phyloP scores from a whole-genome alignment of 441 rosid species.

The Metrosideros polymorpha region DNA sequence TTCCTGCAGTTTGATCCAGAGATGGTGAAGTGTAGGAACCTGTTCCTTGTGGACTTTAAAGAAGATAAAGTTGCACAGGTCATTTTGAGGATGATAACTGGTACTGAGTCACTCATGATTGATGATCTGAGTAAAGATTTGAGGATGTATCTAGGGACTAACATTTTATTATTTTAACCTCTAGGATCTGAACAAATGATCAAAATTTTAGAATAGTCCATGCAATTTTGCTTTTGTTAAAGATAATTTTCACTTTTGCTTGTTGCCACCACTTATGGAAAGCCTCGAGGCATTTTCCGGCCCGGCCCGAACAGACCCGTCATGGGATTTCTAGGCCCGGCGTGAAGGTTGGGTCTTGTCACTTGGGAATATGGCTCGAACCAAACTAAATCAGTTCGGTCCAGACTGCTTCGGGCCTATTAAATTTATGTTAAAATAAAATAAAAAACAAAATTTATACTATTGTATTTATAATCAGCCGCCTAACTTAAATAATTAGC shows the following conservation, averaged over 20 bases:
- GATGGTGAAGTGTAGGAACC: background rate
- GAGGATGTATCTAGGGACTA: too few species aligned
- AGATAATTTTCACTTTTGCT: too few species aligned
- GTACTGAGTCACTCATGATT: too few species aligned
- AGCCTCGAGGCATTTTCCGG: too few species aligned
- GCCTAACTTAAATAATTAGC: background rate
- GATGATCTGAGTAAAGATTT: too few species aligned
- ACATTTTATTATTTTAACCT: too few species aligned
- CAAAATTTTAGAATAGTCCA: too few species aligned
- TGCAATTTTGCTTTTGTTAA: too few species aligned
- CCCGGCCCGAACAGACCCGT: background rate
- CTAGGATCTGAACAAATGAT: too few species aligned
- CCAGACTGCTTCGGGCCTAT: background rate
- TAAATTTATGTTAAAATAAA: background rate
- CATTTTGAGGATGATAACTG: too few species aligned
- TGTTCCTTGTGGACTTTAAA: background rate
- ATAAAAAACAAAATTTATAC: background rate
- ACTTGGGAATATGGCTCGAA: background rate
- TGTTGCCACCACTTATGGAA: too few species aligned
- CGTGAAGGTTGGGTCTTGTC: background rate
- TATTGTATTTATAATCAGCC: background rate
- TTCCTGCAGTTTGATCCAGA: background rate
- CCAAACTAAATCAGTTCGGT: background rate
- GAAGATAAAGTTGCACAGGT: background rate
- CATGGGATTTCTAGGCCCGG: background rate